Evolutionary conservation across 352 stramenopile species (phyloP), one percentile per base, ranked within the genome.

Genomic region (Phytophthora litchii): DNA sequence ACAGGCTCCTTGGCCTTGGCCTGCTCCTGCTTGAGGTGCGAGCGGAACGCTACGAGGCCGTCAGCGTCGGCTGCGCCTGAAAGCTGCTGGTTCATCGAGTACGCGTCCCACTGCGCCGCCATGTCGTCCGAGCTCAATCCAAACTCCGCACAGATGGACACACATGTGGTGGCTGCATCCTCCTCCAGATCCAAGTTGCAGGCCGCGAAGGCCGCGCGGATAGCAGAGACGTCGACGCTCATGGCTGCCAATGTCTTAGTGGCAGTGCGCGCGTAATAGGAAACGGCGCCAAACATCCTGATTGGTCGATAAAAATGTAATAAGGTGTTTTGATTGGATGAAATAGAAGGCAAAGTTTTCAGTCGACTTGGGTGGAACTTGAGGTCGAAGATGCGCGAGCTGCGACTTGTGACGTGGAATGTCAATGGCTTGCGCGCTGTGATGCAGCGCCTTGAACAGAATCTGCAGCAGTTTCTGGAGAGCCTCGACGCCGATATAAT

Each of bases 1-100:
- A 37, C 11, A 4, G 31, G 31, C 14, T 87, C 72, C 40, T 86
- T 86, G 14, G 38, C 17, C 13, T 72, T 68, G 17, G 20, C 10
- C 23, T 82, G 74, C 16, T 90, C 69, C 60, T 91, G 78, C 37
- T 72, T 70, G 32, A 94, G 56, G 43, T 83, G 80, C 40, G 83
- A 90, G 57, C 83, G 83, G 54, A 94, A 92, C 25, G 72, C 80
- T 25, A 70, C 70, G 42, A 94, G 71, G 37, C 79, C 76, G 37
- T 91, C 82, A 17, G 70, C 54, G 43, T 80, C 72, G 1, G 82
- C 81, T 7, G 78, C 61, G 21, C 81, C 82, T 9, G 62, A 69
- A 14, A 94, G 64, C 44, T 92, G 79, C 62, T 92, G 50, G 70
- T 95, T 95, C 80, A 93, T 92, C 42, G 83, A 91, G 70, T 90